phyloP scores from a whole-genome alignment of 768 basidiomycete species.

The Tulasnella sp. region DNA sequence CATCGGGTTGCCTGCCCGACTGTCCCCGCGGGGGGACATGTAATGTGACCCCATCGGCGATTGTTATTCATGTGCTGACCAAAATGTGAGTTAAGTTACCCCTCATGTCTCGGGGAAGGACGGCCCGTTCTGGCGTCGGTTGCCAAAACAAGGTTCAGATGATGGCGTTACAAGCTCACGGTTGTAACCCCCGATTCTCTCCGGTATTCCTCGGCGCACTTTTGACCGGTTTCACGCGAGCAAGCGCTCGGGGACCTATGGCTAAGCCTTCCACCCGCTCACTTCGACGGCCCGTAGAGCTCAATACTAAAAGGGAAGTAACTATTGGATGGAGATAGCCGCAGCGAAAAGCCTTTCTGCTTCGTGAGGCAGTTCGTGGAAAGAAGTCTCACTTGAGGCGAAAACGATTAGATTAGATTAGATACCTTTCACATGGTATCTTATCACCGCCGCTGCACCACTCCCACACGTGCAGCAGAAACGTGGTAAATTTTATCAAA shows the following conservation, averaged over 20 bases:
- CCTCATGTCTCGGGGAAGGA: not conserved
- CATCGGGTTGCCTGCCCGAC: not conserved
- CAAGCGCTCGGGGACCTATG: not conserved
- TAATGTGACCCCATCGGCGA: no score
- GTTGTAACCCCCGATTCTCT: not conserved
- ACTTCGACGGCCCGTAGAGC: not conserved
- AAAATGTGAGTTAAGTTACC: not conserved
- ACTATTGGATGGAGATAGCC: not conserved
- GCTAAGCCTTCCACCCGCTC: not conserved
- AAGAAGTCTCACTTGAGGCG: not conserved
- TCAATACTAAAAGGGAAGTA: not conserved
- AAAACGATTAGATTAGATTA: not conserved
- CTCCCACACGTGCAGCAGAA: no score
- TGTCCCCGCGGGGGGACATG: not conserved
- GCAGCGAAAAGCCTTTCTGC: no score
- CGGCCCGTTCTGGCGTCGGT: not conserved
- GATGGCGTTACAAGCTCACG: not conserved
- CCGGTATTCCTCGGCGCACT: not conserved
- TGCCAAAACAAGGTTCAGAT: not conserved
- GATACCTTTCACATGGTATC: not conserved
- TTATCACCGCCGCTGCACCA: not conserved
- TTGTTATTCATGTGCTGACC: no score
- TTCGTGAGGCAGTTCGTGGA: no score
- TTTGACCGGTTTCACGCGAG: not conserved
- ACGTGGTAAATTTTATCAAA: no score